These are phyloP conservation scores for Pseudonitzschia multistriata DNA, from an alignment of 108 stramenopile species.

Conservation along the genomic window DNA sequence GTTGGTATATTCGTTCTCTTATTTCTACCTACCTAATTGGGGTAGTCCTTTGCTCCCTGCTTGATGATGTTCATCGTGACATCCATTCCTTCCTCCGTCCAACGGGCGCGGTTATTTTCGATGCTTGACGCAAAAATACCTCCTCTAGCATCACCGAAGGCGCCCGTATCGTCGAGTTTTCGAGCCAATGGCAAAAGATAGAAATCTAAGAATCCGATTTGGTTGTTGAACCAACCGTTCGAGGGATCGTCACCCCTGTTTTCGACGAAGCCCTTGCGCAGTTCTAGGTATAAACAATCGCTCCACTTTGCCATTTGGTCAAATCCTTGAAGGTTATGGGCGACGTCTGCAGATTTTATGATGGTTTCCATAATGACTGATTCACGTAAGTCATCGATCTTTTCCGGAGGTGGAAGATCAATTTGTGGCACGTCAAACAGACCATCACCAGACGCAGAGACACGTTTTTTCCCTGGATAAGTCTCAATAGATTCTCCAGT, in stretches of 20 bases:
- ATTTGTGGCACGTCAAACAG: background rate
- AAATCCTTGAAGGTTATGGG: constrained; percentile 72
- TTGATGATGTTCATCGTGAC: constrained; percentile 37
- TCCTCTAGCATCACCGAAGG: constrained; percentile 54
- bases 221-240: constrained; percentile 69
- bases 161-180: constrained; percentile 57
- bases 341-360: constrained; percentile 68
- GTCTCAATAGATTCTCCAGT: constrained; percentile 64
- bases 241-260: constrained; percentile 63
- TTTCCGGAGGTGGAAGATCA: constrained; percentile 32
- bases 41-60: constrained; percentile 32
- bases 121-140: constrained; percentile 39
- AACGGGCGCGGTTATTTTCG: constrained; percentile 40
- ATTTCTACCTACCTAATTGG: too few relatives aligned
- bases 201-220: constrained; percentile 76
- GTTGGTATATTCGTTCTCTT: too few relatives aligned
- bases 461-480: constrained; percentile 25
- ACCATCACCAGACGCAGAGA: background rate
- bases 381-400: constrained; percentile 64
- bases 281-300: constrained; percentile 58
- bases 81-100: constrained; percentile 42
- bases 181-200: constrained; percentile 72
- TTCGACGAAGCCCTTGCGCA: constrained; percentile 45
- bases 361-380: constrained; percentile 72
- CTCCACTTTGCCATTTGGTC: constrained; percentile 68